These are phyloP conservation scores for Achaetomiella virescens DNA, from an alignment of 495 filamentous ascomycete genomes.

Conservation along the genomic window DNA sequence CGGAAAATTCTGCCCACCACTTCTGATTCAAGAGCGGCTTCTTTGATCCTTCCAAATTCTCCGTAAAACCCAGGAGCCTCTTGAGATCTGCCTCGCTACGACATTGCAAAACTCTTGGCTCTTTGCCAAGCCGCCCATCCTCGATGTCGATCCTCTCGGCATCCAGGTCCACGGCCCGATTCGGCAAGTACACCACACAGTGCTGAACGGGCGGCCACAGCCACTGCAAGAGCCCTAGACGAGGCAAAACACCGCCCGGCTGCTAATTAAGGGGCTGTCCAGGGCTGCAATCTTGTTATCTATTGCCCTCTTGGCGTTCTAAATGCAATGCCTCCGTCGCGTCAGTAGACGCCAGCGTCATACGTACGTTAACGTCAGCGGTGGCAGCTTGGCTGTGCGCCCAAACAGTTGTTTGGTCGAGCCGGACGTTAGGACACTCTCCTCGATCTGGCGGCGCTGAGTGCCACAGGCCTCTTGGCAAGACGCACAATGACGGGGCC, in stretches of 20 bases:
- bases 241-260: too few species aligned
- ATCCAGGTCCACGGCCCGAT: constrained; percentile 16
- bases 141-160: constrained; percentile 23
- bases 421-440: not conserved
- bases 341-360: not conserved
- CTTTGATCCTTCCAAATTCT: not conserved
- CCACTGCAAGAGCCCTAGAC: too few species aligned
- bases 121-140: constrained; percentile 18
- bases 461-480: constrained; percentile 14
- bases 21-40: not conserved
- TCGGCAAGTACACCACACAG: constrained; percentile 6
- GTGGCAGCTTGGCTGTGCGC: constrained; percentile 12
- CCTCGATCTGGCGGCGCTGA: not conserved
- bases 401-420: not conserved
- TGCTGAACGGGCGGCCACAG: too few species aligned
- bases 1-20: not conserved
- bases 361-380: constrained; percentile 8
- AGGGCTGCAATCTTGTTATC: not conserved
- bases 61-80: not conserved
- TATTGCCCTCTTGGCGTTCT: too few species aligned
- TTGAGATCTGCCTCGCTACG: not conserved
- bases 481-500: not conserved
- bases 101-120: constrained; percentile 6
- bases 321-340: not conserved
- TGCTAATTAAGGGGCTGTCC: not conserved